phyloP scores from a whole-genome alignment of 148 eudicot species.

The Rhododendron ovatum region DNA sequence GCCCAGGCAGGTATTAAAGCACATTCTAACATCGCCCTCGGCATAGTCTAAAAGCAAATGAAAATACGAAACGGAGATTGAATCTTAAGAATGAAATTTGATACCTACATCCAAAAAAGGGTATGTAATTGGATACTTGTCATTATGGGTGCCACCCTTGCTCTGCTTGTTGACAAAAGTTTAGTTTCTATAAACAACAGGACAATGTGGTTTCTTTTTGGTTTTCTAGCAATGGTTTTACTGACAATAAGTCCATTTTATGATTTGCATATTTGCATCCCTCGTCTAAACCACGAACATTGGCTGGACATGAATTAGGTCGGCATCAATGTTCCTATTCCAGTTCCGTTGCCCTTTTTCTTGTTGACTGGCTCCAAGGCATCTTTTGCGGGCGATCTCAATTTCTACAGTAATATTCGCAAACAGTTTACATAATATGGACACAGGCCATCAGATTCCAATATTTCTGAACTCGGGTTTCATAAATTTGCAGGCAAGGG shows the following conservation, averaged over 20 bases:
- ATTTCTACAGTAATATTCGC: slow-evolving; percentile 72
- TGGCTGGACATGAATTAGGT: slow-evolving; percentile 41
- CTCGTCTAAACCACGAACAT: not conserved
- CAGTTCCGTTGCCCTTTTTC: slow-evolving; percentile 95
- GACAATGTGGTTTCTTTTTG: not conserved
- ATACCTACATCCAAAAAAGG: not conserved
- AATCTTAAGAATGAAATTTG: not conserved
- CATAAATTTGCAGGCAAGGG: slow-evolving; percentile 64
- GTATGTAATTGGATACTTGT: not conserved
- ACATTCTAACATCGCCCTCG: not conserved
- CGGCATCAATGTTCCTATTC: slow-evolving; percentile 96
- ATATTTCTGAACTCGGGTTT: not conserved
- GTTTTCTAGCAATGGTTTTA: not conserved
- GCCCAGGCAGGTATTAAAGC: slow-evolving; percentile 75
- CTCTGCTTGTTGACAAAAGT: not conserved
- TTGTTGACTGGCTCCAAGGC: slow-evolving; percentile 96
- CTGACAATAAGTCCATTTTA: not conserved
- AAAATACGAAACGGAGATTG: not conserved
- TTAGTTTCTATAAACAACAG: not conserved
- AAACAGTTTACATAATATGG: not conserved
- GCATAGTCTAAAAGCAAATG: not conserved
- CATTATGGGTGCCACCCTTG: not conserved
- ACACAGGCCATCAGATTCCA: not conserved
- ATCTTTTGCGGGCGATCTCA: slow-evolving; percentile 92
- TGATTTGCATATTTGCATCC: not conserved